Conservation (phyloP, 305 asterid genomes). For the Petunia hybrid region DNA sequence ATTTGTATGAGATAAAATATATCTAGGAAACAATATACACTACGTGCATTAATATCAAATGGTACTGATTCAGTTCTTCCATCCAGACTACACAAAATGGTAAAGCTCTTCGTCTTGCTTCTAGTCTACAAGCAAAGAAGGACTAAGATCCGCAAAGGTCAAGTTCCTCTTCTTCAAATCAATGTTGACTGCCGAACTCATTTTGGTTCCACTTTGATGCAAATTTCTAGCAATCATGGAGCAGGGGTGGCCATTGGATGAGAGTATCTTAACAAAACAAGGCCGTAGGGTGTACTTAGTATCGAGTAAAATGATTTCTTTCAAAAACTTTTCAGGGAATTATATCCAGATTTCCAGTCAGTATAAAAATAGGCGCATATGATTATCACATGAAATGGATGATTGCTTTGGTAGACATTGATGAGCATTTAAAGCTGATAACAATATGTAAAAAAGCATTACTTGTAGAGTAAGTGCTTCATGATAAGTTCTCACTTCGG, state of each 20-base stretch:
- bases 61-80: slow-evolving; percentile 13
- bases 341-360: background rate
- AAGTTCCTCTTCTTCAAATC: background rate
- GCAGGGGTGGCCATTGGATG: background rate
- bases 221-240: background rate
- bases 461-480: no score
- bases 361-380: background rate
- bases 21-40: background rate
- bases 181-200: background rate
- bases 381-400: background rate
- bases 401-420: background rate
- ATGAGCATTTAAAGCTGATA: background rate
- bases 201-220: background rate
- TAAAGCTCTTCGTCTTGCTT: background rate
- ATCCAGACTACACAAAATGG: background rate
- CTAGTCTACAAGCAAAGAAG: background rate
- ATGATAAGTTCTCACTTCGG: no score
- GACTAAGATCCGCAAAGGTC: background rate
- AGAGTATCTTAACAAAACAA: background rate
- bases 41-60: background rate
- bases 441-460: background rate
- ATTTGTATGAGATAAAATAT: background rate
- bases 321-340: background rate
- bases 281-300: background rate
- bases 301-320: background rate